Base-by-base conservation (phyloP, 176 grass and related monocot species). In the Oryza glumipatula region DNA sequence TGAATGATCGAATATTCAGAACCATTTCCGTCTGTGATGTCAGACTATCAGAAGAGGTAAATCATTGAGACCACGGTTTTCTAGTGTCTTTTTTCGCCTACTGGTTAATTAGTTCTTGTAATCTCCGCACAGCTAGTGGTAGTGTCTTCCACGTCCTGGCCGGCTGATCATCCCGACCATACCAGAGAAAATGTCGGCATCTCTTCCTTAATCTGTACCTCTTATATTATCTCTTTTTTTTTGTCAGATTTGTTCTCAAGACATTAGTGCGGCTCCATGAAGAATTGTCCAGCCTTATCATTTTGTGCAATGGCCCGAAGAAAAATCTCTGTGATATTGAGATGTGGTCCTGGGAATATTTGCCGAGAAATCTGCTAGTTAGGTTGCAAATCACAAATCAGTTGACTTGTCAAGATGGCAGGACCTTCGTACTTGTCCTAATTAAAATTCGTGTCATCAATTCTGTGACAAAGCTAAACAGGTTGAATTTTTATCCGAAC, bases 191-290 rank as follows among this genome's bases (percentile, higher is more conserved):
- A 32, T 72, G 51, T 32, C 51, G 32, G 7, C 19, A 43, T 49
- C 43, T 71, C 11, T 22, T 26, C 24, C 38, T n/a, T 64, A 9
- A 4, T 22, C 35, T 54, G 2, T 17, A 73, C 16, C 6, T 67
- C 26, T 43, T 1, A 35, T 70, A 12, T 30, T 32, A 32, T 32
- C 30, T 32, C 30, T 32, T 32, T n/a, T 41, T 9, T 41, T 7
- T 41, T 41, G 5, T 38, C 36, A 41, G 7, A 8, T 41, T 41
- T 41, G 52, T 45, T 73, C 15, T 44, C 11, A 63, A 82, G 48
- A 73, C 68, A 39, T 36, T 88, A 76, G 79, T 83, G 86, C 21
- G 80, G 65, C 73, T 77, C 66, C 73, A 88, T 65, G 43, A 78
- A 83, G 39, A 64, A 64, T 21, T 77, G 26, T 30, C 16, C 17